A percentile compares a stretch with the other conserved stretches of the same genome.
phyloP scores from a whole-genome alignment of 1,284 basidiomycete genomes.

The Pseudozyma hubeiensis region DNA sequence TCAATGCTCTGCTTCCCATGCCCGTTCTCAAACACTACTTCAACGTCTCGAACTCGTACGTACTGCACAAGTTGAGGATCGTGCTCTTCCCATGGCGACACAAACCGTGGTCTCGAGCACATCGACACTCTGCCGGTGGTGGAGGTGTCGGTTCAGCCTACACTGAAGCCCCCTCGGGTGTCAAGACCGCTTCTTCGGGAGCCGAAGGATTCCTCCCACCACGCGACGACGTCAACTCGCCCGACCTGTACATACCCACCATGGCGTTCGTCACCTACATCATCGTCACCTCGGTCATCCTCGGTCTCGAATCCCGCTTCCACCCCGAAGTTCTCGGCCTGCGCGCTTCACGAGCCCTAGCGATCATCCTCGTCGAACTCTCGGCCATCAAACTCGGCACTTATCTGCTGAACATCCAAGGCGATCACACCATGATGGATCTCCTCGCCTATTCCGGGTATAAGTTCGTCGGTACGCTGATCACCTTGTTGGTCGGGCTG shows the following conservation, averaged over 20 bases:
- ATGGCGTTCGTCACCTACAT: slow-evolving; percentile 98
- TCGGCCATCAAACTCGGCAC: slow-evolving; percentile 88
- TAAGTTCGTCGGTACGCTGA: slow-evolving; percentile 80
- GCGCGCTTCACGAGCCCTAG: slow-evolving; percentile 80
- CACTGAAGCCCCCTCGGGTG: slow-evolving; percentile 20
- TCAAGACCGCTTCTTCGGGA: slow-evolving; percentile 27
- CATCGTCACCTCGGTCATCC: slow-evolving; percentile 82
- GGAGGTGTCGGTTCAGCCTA: slow-evolving; percentile 29
- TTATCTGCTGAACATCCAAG: slow-evolving; percentile 87
- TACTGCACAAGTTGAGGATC: slow-evolving; percentile 87
- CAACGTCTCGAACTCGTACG: slow-evolving; percentile 96
- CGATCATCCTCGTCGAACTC: slow-evolving; percentile 75
- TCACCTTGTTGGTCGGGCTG: slow-evolving; percentile 59
- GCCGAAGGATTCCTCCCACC: slow-evolving; percentile 78
- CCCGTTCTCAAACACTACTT: slow-evolving; percentile 86
- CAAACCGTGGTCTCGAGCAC: slow-evolving; percentile 65
- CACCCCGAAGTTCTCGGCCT: slow-evolving; percentile 90
- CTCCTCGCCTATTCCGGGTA: slow-evolving; percentile 85
- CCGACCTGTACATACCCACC: slow-evolving; percentile 94
- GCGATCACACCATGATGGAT: slow-evolving; percentile 74
- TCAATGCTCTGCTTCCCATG: slow-evolving; percentile 59
- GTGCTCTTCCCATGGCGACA: slow-evolving; percentile 97
- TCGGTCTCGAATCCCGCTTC: slow-evolving; percentile 85
- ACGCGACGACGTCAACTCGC: slow-evolving; percentile 92
- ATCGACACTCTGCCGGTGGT: slow-evolving; percentile 49